Conservation (phyloP, 345 rosid species). For the Brassica rapa region DNA sequence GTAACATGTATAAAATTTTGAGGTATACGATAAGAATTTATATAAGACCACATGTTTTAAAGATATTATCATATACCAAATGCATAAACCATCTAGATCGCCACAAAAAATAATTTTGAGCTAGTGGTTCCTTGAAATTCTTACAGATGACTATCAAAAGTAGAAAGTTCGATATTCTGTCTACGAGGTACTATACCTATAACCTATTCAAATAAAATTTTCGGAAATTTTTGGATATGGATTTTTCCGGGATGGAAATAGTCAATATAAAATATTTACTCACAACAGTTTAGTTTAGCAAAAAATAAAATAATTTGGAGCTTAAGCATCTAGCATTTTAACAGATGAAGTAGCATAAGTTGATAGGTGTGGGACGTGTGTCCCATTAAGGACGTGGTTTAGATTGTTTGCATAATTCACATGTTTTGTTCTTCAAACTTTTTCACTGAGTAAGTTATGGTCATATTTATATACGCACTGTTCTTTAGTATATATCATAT, state of each 20-base stretch:
- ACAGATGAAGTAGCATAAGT: neutral
- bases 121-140: no score
- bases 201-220: no score
- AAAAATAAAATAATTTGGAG: neutral
- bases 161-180: no score
- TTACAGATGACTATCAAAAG: no score
- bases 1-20: neutral
- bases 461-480: neutral
- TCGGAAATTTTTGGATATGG: no score
- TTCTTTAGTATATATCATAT: neutral
- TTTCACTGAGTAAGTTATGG: neutral
- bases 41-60: conserved; percentile 1
- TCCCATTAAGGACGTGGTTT: neutral
- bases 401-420: neutral
- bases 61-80: conserved; percentile 4
- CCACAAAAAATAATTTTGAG: neutral
- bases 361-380: neutral
- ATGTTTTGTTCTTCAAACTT: neutral
- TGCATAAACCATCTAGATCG: neutral
- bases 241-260: no score
- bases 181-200: no score
- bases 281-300: no score
- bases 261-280: no score
- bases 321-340: neutral
- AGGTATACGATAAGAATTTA: neutral